These are phyloP conservation scores for Fusarium acutatum DNA, from an alignment of 2,329 filamentous ascomycete genomes.

Conservation along the genomic window DNA sequence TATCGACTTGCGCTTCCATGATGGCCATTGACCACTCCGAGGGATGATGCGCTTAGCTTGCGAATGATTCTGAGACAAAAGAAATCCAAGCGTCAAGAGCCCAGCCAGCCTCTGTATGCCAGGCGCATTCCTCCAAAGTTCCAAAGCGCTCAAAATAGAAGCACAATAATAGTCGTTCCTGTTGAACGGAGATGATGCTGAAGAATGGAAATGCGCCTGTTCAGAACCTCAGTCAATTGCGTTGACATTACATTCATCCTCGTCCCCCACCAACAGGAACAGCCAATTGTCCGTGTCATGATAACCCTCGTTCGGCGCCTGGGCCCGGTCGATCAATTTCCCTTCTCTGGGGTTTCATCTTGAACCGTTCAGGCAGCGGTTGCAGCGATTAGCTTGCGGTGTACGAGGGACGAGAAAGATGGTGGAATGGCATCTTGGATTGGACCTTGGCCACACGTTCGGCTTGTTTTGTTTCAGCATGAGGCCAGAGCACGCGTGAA, in stretches of 20 bases:
- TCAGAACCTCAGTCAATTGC: neutral
- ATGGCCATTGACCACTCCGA: neutral
- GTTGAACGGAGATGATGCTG: neutral
- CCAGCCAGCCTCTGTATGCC: conserved; percentile 6
- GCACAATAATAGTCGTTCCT: neutral
- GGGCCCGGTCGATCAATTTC: conserved; percentile 35
- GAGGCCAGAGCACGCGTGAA: conserved; percentile 32
- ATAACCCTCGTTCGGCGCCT: conserved; percentile 26
- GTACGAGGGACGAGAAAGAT: conserved; percentile 29
- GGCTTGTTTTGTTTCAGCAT: conserved; percentile 43
- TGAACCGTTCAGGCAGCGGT: conserved; percentile 29
- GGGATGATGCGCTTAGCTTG: conserved; percentile 29
- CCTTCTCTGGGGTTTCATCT: conserved; percentile 37
- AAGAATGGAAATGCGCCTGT: neutral
- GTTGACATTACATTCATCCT: neutral
- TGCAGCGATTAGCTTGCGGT: conserved; percentile 27
- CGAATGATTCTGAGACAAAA: conserved; percentile 24
- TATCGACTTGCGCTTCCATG: conserved; percentile 6
- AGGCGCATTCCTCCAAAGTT: conserved; percentile 9
- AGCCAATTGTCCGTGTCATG: conserved; percentile 26
- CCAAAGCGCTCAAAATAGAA: conserved; percentile 1
- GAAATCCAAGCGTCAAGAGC: conserved; percentile 9
- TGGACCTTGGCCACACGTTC: conserved; percentile 38
- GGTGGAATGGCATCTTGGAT: conserved; percentile 25
- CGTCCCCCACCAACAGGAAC: neutral